Evolutionary conservation across 805 yeast genomes (phyloP), one percentile per base, ranked within the genome.

Genomic region (Nakazawaea populi): DNA sequence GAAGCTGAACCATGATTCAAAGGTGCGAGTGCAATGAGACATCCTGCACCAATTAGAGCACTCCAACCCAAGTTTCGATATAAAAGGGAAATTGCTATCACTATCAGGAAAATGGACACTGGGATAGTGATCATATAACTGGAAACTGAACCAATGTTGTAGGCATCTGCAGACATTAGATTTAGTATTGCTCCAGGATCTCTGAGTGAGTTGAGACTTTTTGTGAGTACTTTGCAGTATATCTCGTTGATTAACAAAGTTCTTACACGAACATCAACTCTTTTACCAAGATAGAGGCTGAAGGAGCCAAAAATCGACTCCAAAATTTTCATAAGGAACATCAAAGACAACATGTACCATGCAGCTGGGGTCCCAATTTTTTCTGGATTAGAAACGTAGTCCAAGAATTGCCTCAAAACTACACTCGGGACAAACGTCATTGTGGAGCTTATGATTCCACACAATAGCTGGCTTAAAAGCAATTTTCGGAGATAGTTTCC

Each of bases 171-270:
- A 14, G 52, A 40, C 49, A 50, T 46, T 18, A 50, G 41, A 30
- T 50, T 50, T 14, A 50, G 35, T 9, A 50, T 42, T 3, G 39
- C 5, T 11, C 52, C 52, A 38, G 45, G 9, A 4, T 24, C 12
- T 10, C 35, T 12, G 8, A 28, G 5, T 4, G n/a, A 18, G n/a
- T 27, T 18, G 8, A 36, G 6, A 4, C 39, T 46, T 11, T 95
- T 81, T 71, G 94, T 79, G 53, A 94, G 75, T 1, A 97, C 97
- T 70, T 94, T 94, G 1, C 95, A 83, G 62, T 94, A 94, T 50
- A 94, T 85, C 66, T 89, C 96, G 53, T 96, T 94, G 58, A 94
- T 86, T 51, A 94, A 78, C 54, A 94, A 79, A 7, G 97, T 89
- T 61, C 85, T 83, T 85, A 92, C 82, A 64, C 96, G 82, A 42